These are phyloP conservation scores for Trifolium repens DNA, from an alignment of 306 rosid species.

Conservation along the genomic window DNA sequence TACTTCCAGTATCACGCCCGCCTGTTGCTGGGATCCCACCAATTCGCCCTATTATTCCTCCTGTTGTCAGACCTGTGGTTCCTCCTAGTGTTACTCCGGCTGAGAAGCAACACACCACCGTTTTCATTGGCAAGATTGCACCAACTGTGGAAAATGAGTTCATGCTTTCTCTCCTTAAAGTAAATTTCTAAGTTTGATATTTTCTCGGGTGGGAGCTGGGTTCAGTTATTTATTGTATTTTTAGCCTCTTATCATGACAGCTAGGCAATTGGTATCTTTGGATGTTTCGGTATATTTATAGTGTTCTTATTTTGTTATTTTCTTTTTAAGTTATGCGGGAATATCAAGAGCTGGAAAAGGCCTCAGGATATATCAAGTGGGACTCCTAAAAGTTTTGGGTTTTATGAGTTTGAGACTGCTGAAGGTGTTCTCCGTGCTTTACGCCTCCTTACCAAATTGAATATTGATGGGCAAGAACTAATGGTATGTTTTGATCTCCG, in stretches of 20 bases:
- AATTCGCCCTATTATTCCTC: constrained; percentile 78
- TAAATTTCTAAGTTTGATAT: constrained; percentile 42
- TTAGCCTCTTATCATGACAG: constrained; percentile 4
- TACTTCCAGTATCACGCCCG: constrained; percentile 77
- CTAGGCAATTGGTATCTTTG: background rate
- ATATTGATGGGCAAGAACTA: constrained; percentile 92
- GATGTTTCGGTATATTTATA: constrained; percentile 10
- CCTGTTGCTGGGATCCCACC: constrained; percentile 80
- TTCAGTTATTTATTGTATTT: constrained; percentile 19
- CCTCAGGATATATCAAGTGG: constrained; percentile 87
- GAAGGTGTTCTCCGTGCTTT: constrained; percentile 98
- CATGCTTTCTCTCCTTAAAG: constrained; percentile 85
- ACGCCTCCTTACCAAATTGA: constrained; percentile 83
- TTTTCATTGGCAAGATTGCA: constrained; percentile 91
- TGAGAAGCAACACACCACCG: constrained; percentile 84
- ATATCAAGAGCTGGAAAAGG: constrained; percentile 97
- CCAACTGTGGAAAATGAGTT: constrained; percentile 91
- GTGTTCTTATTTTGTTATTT: constrained; percentile 38
- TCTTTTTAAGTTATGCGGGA: constrained; percentile 78
- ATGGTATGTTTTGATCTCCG: constrained; percentile 60
- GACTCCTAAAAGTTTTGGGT: constrained; percentile 88
- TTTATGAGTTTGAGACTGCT: constrained; percentile 93
- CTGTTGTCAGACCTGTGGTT: constrained; percentile 75
- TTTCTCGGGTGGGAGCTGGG: constrained; percentile 9
- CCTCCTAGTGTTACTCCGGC: constrained; percentile 77